A percentile compares a stretch with the other conserved stretches of the same genome.
Conservation (phyloP, 2,329 filamentous ascomycete genomes). For the Paecilomyces dactylethromorphus region DNA sequence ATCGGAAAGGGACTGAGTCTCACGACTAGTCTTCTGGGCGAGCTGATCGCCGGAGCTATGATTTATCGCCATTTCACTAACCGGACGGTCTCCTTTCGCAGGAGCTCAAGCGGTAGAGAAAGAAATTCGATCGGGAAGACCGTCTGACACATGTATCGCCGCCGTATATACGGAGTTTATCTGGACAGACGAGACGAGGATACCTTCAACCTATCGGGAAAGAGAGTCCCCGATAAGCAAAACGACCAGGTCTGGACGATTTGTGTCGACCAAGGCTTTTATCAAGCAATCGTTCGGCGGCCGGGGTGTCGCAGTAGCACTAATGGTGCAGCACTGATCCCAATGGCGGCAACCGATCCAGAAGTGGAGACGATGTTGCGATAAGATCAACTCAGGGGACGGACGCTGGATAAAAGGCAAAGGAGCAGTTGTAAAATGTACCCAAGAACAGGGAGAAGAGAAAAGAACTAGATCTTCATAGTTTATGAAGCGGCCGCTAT, state of each 20-base stretch:
- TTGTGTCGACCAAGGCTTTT: neutral
- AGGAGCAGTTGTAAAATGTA: neutral
- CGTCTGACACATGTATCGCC: conserved; percentile 30
- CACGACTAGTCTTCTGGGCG: conserved; percentile 10
- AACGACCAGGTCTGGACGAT: neutral
- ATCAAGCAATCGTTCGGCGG: neutral
- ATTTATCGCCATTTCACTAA: conserved; percentile 33
- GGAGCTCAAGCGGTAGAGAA: conserved; percentile 21
- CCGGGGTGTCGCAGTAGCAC: neutral
- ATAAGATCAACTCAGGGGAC: neutral
- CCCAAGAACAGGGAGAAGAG: neutral
- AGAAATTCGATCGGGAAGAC: conserved; percentile 14
- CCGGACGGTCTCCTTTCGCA: conserved; percentile 28
- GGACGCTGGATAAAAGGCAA: neutral
- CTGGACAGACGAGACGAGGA: neutral
- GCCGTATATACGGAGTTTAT: neutral
- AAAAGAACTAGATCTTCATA: neutral
- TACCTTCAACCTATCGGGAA: neutral
- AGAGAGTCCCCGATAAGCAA: neutral
- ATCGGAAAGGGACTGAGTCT: conserved; percentile 14
- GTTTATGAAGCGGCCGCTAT: neutral
- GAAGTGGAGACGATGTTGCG: conserved; percentile 1
- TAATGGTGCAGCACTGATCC: neutral
- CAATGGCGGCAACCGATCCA: conserved; percentile 3
- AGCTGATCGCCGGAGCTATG: conserved; percentile 11